Evolutionary conservation across 352 stramenopile genomes (phyloP).

Genomic region (Phytophthora lateralis): DNA sequence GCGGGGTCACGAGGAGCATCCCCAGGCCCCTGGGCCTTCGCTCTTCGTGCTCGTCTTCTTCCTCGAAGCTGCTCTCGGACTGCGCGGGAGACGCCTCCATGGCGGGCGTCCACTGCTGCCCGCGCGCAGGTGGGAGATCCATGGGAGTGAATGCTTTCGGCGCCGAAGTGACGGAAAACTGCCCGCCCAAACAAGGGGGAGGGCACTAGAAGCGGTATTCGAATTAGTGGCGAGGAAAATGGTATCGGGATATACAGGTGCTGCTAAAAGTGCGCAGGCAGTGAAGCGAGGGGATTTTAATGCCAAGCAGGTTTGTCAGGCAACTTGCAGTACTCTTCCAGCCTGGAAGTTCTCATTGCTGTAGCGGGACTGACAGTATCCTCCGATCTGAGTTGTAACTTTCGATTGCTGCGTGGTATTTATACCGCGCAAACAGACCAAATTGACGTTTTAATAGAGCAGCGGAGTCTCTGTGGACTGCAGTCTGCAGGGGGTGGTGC

Average conservation of each 20-base stretch:
- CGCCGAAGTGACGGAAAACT: background rate
- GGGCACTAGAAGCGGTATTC: background rate
- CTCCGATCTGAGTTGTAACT: too few species aligned
- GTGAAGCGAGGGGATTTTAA: background rate
- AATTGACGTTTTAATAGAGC: too few species aligned
- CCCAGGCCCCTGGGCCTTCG: conserved; percentile 8
- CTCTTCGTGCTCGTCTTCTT: conserved; percentile 9
- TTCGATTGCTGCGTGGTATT: too few species aligned
- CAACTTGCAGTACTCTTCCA: too few species aligned
- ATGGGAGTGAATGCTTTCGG: background rate
- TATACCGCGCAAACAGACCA: too few species aligned
- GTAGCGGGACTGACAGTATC: too few species aligned
- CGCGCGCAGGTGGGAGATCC: background rate
- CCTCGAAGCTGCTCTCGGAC: conserved; percentile 25
- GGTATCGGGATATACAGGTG: background rate
- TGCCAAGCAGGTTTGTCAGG: too few species aligned
- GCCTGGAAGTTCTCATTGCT: too few species aligned
- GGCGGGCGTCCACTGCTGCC: conserved; percentile 14
- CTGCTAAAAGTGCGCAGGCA: background rate
- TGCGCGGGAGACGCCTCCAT: conserved; percentile 16
- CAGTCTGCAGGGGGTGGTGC: too few species aligned
- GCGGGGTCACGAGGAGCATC: conserved; percentile 27
- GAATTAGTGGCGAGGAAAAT: background rate
- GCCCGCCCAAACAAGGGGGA: background rate
- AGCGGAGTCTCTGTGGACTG: too few species aligned